phyloP scores from a whole-genome alignment of 805 yeast species.

The Jamesozyma lodderae region DNA sequence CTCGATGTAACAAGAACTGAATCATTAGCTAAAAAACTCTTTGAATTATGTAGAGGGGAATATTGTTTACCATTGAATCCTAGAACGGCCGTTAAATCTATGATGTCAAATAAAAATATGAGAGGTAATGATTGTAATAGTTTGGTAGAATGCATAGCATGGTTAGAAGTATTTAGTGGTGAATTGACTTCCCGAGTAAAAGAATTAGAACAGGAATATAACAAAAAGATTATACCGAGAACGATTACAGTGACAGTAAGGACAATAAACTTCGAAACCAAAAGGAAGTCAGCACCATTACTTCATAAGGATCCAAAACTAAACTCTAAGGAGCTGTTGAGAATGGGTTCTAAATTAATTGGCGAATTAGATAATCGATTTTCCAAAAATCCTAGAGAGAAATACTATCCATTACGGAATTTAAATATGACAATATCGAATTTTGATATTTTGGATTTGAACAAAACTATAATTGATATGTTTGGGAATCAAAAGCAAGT shows the following conservation, averaged over 20 bases:
- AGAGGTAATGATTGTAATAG: slow-evolving; percentile 44
- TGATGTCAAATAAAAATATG: slow-evolving; percentile 84
- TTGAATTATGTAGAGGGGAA: slow-evolving; percentile 56
- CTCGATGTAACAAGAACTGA: slow-evolving; percentile 36
- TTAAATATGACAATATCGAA: slow-evolving; percentile 46
- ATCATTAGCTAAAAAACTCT: slow-evolving; percentile 46
- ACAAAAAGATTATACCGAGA: slow-evolving; percentile 35
- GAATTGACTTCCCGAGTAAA: slow-evolving; percentile 63
- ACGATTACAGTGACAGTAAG: slow-evolving; percentile 36
- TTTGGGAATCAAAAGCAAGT: slow-evolving; percentile 20
- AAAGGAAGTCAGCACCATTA: slow-evolving; percentile 18
- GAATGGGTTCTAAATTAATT: slow-evolving; percentile 33
- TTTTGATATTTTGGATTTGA: slow-evolving; percentile 38
- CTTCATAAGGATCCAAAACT: slow-evolving; percentile 9
- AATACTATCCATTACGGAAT: slow-evolving; percentile 41
- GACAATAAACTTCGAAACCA: slow-evolving; percentile 16
- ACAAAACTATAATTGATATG: slow-evolving; percentile 27
- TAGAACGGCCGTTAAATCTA: slow-evolving; percentile 62
- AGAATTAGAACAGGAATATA: slow-evolving; percentile 59
- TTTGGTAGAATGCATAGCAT: slow-evolving; percentile 50
- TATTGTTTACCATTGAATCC: slow-evolving; percentile 45
- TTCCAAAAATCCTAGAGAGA: slow-evolving; percentile 15
- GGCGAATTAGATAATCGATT: slow-evolving; percentile 32
- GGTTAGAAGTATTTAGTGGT: slow-evolving; percentile 79
- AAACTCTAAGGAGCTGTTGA: slow-evolving; percentile 22